Base-by-base conservation (phyloP, 2,329 filamentous ascomycete genomes). In the Fusarium liriodendri region DNA sequence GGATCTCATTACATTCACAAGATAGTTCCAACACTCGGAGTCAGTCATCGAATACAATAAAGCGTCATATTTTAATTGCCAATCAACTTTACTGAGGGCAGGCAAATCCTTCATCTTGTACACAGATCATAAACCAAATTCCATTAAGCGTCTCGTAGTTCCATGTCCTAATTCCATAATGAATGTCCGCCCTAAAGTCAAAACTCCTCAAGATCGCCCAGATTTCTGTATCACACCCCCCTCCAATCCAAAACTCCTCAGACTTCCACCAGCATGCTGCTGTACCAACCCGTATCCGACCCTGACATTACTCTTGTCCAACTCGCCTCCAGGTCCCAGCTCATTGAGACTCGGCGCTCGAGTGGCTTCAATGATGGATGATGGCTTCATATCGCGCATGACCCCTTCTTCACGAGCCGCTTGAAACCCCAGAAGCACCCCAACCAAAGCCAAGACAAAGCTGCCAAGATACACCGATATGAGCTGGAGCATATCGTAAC, bases 301-400 rank as follows among this genome's bases (percentile, higher is more conserved):
- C 2, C 14, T 70, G 0, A 20, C 22, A 8, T 29, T 14, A 1
- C 6, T 20, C 32, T 27, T 37, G 4, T 40, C 16, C 14, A 5
- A 0, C 2, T 4, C 0, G 0, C 33, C 4, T 2, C 27, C 1
- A 0, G 4, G n/a, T 1, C 6, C n/a, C 1, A 20, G 10, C 0
- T 5, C 3, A 0, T 58, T 1, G 0, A 71, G 33, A 10, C n/a
- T 45, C 0, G 27, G 18, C 2, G 29, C 60, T 0, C 40, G 6
- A 0, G 45, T 69, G 0, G 69, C 65, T 10, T 50, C 52, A 0
- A 76, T 58, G 0, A 76, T 70, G 0, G 68, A 74, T 0, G 70
- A 70, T 2, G 66, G 64, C 11, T 69, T 69, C 65, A 73, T 70
- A 6, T 74, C 60, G 0, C 61, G 73, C 61, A 70, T 66, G 2